Evolutionary conservation across 2,329 filamentous ascomycete species (phyloP).

Genomic region (Stromatinia cepivora): DNA sequence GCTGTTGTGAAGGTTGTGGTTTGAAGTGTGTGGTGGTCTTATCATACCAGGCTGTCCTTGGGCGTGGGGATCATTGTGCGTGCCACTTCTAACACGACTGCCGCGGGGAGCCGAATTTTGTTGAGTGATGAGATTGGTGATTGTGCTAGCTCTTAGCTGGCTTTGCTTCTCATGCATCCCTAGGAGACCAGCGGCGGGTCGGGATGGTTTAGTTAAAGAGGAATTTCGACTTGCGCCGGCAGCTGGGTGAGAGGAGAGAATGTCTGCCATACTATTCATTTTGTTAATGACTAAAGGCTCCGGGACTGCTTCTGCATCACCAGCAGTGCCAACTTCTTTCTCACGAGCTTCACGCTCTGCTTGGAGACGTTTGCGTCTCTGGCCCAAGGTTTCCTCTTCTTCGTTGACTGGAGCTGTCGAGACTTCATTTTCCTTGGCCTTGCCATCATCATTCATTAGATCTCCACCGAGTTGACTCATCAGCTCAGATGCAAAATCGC

Average conservation of each 20-base stretch:
- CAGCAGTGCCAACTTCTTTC: constrained; percentile 49
- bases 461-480: constrained; percentile 62
- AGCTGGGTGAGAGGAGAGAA: constrained; percentile 54
- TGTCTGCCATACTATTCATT: constrained; percentile 46
- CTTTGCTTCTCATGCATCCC: constrained; percentile 38
- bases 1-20: constrained; percentile 24
- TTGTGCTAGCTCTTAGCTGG: constrained; percentile 33
- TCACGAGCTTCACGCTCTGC: constrained; percentile 65
- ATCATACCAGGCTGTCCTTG: constrained; percentile 30
- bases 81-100: constrained; percentile 30
- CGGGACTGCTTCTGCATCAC: constrained; percentile 16
- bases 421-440: constrained; percentile 41
- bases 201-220: constrained; percentile 27
- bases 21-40: constrained; percentile 23
- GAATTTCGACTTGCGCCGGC: constrained; percentile 33
- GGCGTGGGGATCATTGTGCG: constrained; percentile 31
- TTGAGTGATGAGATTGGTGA: constrained; percentile 34
- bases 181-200: constrained; percentile 36
- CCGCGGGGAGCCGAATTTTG: constrained; percentile 22
- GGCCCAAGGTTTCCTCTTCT: constrained; percentile 77
- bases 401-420: constrained; percentile 45
- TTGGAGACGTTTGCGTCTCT: constrained; percentile 72
- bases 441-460: constrained; percentile 31
- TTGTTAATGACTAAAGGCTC: constrained; percentile 38
- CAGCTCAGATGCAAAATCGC: constrained; percentile 67